phyloP scores from a whole-genome alignment of 768 basidiomycete species.

The Suillus placidus region DNA sequence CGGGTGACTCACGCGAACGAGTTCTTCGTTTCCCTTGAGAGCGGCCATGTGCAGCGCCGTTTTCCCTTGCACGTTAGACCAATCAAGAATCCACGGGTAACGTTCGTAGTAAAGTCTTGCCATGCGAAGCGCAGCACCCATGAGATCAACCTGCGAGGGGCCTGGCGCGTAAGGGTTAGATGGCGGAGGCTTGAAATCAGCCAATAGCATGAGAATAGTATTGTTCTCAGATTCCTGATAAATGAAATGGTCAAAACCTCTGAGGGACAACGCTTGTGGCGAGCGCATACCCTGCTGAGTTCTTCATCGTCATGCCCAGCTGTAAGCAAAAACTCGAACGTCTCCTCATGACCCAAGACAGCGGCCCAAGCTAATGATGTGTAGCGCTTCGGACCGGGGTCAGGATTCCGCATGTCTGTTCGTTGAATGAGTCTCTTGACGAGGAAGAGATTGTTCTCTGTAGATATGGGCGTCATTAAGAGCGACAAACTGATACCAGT shows the following conservation, averaged over 20 bases:
- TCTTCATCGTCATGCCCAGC: constrained; percentile 94
- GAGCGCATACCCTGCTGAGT: constrained; percentile 73
- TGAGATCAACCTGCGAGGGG: constrained; percentile 58
- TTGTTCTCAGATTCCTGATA: constrained; percentile 87
- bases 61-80: constrained; percentile 89
- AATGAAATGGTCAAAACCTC: constrained; percentile 21
- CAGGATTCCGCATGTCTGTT: constrained; percentile 90
- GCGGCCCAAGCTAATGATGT: constrained; percentile 95
- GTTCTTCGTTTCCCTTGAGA: constrained; percentile 85
- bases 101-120: constrained; percentile 84
- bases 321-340: constrained; percentile 86
- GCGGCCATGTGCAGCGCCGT: constrained; percentile 90
- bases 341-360: constrained; percentile 85
- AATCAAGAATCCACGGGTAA: constrained; percentile 85
- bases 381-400: constrained; percentile 70
- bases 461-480: constrained; percentile 17
- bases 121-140: constrained; percentile 82
- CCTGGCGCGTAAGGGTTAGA: constrained; percentile 49
- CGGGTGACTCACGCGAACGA: constrained; percentile 68
- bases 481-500: not conserved
- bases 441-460: constrained; percentile 94
- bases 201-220: constrained; percentile 92
- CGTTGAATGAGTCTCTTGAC: constrained; percentile 85
- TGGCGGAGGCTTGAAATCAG: constrained; percentile 67
- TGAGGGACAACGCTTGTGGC: constrained; percentile 11